Evolutionary conservation across 129 eudicot genomes (phyloP).

Genomic region (Helianthus tuberosus): DNA sequence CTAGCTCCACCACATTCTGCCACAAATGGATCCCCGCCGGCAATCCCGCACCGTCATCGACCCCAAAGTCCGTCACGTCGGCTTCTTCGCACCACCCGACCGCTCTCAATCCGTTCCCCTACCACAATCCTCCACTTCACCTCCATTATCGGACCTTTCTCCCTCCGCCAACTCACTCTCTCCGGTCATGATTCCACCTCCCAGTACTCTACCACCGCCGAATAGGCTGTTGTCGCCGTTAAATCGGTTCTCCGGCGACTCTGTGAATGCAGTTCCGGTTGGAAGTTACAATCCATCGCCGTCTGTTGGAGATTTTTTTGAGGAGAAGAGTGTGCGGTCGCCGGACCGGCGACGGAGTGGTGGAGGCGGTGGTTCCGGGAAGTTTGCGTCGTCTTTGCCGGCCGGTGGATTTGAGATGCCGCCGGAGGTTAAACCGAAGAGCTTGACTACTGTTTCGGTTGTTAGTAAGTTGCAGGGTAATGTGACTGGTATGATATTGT

Average conservation of each 20-base stretch:
- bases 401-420: slow-evolving; percentile 66
- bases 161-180: slow-evolving; percentile 79
- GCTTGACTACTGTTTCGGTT: slow-evolving; percentile 52
- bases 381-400: slow-evolving; percentile 67
- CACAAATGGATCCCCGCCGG: slow-evolving; percentile 72
- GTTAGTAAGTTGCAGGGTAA: slow-evolving; percentile 13
- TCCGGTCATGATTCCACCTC: slow-evolving; percentile 93
- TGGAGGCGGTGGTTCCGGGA: slow-evolving; percentile 40
- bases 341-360: slow-evolving; percentile 32
- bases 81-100: slow-evolving; percentile 75
- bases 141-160: slow-evolving; percentile 46
- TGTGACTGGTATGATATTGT: slow-evolving; percentile 12
- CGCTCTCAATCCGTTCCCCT: slow-evolving; percentile 59
- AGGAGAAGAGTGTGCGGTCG: slow-evolving; percentile 39
- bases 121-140: slow-evolving; percentile 39
- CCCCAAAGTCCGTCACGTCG: slow-evolving; percentile 90
- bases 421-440: slow-evolving; percentile 45
- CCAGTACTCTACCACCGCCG: slow-evolving; percentile 42
- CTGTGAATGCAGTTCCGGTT: slow-evolving; percentile 16
- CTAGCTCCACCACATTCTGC: slow-evolving; percentile 14
- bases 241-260: slow-evolving; percentile 39
- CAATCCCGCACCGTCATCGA: slow-evolving; percentile 67
- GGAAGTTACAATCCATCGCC: slow-evolving; percentile 47
- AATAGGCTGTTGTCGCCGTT: slow-evolving; percentile 49
- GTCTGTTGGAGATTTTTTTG: slow-evolving; percentile 43